A percentile compares a stretch with the other conserved stretches of the same genome.
Conservation (phyloP, 345 rosid genomes). For the Bruguiera parviflora region DNA sequence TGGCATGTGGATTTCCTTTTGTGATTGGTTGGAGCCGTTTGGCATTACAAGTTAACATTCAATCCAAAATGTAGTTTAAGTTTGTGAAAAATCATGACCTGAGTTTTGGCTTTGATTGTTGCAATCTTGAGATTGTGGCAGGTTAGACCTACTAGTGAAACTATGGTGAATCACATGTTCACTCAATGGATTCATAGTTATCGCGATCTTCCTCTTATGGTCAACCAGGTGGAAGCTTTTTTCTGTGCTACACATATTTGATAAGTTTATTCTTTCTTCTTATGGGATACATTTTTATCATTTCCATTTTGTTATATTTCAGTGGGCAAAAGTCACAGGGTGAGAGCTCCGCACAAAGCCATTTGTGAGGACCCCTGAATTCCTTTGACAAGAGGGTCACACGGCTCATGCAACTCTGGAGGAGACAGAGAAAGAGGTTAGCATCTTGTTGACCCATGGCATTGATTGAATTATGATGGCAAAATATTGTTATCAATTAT, state of each 20-base stretch:
- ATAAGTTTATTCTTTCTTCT: not conserved
- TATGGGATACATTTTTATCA: not conserved
- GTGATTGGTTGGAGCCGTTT: not conserved
- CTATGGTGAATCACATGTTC: constrained; percentile 94
- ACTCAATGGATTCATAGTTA: constrained; percentile 96
- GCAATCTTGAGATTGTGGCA: constrained; percentile 84
- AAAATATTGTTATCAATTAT: constrained; percentile 12
- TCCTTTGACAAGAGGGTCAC: constrained; percentile 97
- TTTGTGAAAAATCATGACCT: constrained; percentile 33
- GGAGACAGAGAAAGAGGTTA: constrained; percentile 90
- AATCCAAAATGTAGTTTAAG: not conserved
- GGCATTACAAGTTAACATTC: constrained; percentile 5
- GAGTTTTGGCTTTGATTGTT: constrained; percentile 70
- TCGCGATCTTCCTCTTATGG: constrained; percentile 89
- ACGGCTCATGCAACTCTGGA: constrained; percentile 84
- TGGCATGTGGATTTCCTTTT: not conserved
- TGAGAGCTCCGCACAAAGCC: constrained; percentile 97
- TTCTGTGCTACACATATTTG: not conserved
- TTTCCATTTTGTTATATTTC: not conserved
- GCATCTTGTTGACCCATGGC: constrained; percentile 18
- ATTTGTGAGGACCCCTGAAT: constrained; percentile 89
- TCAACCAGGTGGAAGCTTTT: constrained; percentile 62
- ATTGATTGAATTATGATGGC: not conserved
- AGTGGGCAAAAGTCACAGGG: constrained; percentile 97
- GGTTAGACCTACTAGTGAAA: constrained; percentile 96